Percentiles rank a stretch among this genome's conserved stretches.
phyloP scores from a whole-genome alignment of 805 yeast genomes.

The Candida parachauliodes region DNA sequence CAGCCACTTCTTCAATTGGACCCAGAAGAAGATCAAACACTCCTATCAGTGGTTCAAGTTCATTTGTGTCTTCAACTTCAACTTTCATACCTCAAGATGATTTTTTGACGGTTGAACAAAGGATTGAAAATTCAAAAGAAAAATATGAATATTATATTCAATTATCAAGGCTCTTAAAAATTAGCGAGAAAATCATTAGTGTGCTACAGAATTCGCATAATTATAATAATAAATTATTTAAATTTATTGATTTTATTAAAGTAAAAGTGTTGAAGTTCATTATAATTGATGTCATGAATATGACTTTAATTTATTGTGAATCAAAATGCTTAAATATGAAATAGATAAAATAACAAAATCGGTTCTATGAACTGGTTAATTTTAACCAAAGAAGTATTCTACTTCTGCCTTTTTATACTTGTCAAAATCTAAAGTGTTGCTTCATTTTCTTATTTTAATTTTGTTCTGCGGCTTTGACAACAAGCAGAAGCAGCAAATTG shows the following conservation, averaged over 20 bases:
- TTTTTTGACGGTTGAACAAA: constrained; percentile 17
- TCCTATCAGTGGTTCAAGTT: constrained; percentile 7
- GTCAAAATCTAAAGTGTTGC: too few relatives aligned
- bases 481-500: too few relatives aligned
- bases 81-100: not conserved
- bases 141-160: constrained; percentile 36
- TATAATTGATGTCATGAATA: constrained; percentile 32
- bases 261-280: constrained; percentile 32
- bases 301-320: constrained; percentile 32
- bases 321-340: constrained; percentile 11
- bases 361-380: too few relatives aligned
- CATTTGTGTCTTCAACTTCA: constrained; percentile 4
- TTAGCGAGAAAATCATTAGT: constrained; percentile 13
- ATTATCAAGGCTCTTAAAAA: constrained; percentile 16
- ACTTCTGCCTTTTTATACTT: too few relatives aligned
- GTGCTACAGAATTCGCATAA: not conserved
- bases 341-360: too few relatives aligned
- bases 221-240: constrained; percentile 15
- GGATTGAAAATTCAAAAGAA: constrained; percentile 25
- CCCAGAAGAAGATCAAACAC: constrained; percentile 5
- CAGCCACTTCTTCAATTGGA: constrained; percentile 10
- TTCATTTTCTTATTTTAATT: too few relatives aligned
- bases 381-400: too few relatives aligned
- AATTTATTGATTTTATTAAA: constrained; percentile 35
- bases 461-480: too few relatives aligned